These are phyloP conservation scores for Suillus subalutaceus DNA, from an alignment of 768 basidiomycete genomes.

Conservation along the genomic window DNA sequence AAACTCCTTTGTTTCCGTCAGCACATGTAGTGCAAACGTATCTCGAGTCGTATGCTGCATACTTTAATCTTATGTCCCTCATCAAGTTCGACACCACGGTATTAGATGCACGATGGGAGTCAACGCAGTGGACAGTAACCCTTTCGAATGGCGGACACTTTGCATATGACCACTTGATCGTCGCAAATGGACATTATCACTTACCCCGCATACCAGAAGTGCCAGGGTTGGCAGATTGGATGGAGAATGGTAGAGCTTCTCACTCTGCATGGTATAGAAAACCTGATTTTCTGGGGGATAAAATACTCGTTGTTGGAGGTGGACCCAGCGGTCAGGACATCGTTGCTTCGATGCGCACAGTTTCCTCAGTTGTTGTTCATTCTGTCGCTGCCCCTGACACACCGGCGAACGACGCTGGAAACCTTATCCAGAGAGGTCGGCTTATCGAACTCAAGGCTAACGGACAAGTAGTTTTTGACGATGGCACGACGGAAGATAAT, in stretches of 20 bases:
- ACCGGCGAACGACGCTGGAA: constrained; percentile 39
- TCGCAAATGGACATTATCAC: constrained; percentile 78
- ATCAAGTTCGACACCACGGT: constrained; percentile 70
- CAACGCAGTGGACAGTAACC: constrained; percentile 51
- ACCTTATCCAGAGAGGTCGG: constrained; percentile 44
- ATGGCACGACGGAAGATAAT: constrained; percentile 53
- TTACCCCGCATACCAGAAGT: constrained; percentile 62
- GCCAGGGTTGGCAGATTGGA: constrained; percentile 65
- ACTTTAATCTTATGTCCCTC: constrained; percentile 61
- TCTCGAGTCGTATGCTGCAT: constrained; percentile 63
- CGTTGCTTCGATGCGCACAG: constrained; percentile 53
- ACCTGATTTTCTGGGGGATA: constrained; percentile 42
- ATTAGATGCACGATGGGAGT: constrained; percentile 43
- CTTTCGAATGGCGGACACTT: constrained; percentile 39
- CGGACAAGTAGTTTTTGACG: constrained; percentile 59
- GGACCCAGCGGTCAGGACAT: constrained; percentile 77
- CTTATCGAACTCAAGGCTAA: constrained; percentile 43
- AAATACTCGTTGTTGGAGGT: constrained; percentile 49
- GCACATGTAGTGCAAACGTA: constrained; percentile 69
- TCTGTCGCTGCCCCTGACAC: constrained; percentile 39
- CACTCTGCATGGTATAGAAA: constrained; percentile 75
- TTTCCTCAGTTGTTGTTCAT: constrained; percentile 53
- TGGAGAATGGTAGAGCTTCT: constrained; percentile 48
- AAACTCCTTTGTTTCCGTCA: constrained; percentile 68
- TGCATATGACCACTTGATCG: constrained; percentile 65